Conservation (phyloP, 2,329 filamentous ascomycete species). For the Penicillium polonicum region DNA sequence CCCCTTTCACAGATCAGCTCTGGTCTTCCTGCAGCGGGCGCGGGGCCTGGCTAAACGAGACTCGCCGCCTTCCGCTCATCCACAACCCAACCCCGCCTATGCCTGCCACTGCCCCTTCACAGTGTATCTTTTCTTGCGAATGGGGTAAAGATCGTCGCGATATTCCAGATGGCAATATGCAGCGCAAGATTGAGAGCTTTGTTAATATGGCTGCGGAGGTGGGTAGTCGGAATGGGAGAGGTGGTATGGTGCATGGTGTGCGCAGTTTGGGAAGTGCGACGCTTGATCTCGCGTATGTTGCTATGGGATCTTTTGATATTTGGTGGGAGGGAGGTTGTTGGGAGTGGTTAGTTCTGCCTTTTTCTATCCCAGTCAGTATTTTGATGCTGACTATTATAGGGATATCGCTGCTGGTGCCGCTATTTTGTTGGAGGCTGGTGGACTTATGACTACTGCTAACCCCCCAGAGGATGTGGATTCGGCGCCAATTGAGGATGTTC, state of each 20-base stretch:
- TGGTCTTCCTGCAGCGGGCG: conserved; percentile 66
- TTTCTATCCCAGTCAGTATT: background rate
- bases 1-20: conserved; percentile 66
- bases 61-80: conserved; percentile 62
- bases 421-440: conserved; percentile 70
- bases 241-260: conserved; percentile 77
- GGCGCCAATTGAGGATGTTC: conserved; percentile 58
- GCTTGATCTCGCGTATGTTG: conserved; percentile 70
- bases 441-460: conserved; percentile 71
- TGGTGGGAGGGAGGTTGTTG: conserved; percentile 83
- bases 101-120: conserved; percentile 62
- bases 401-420: conserved; percentile 75
- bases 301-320: conserved; percentile 73
- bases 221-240: conserved; percentile 61
- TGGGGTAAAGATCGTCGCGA: conserved; percentile 78
- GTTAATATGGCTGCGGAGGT: conserved; percentile 70
- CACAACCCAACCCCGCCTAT: conserved; percentile 62
- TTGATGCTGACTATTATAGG: conserved; percentile 31
- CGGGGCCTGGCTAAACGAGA: conserved; percentile 69
- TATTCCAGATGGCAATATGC: conserved; percentile 63
- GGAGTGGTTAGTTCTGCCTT: conserved; percentile 61
- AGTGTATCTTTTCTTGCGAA: conserved; percentile 72
- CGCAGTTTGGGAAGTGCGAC: conserved; percentile 72
- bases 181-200: conserved; percentile 71
- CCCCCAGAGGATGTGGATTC: conserved; percentile 60